phyloP scores from a whole-genome alignment of 2,329 filamentous ascomycete species.

The Aspergillus puulaauensis region DNA sequence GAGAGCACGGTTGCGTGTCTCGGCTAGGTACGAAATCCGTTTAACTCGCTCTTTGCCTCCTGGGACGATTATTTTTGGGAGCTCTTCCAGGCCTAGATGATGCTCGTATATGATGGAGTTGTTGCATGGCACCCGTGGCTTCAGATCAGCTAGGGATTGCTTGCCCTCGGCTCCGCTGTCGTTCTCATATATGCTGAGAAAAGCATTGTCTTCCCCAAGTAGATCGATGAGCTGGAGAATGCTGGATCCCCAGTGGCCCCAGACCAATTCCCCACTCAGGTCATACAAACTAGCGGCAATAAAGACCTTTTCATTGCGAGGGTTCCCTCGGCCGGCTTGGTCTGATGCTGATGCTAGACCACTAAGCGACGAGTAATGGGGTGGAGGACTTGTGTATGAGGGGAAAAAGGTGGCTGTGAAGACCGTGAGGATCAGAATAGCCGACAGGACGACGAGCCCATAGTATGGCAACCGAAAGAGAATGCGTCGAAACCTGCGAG shows the following conservation, averaged over 20 bases:
- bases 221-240: constrained; percentile 63
- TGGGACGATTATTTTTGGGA: constrained; percentile 62
- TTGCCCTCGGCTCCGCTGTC: constrained; percentile 60
- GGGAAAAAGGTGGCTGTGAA: constrained; percentile 51
- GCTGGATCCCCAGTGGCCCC: constrained; percentile 63
- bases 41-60: constrained; percentile 65
- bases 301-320: constrained; percentile 65
- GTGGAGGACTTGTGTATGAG: constrained; percentile 56
- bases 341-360: constrained; percentile 26
- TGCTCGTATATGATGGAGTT: constrained; percentile 60
- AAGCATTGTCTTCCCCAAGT: constrained; percentile 67
- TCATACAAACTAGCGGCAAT: constrained; percentile 73
- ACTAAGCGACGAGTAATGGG: constrained; percentile 48
- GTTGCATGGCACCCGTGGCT: constrained; percentile 48
- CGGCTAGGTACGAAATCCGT: constrained; percentile 69
- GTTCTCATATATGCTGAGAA: constrained; percentile 72
- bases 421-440: constrained; percentile 20
- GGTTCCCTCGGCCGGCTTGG: constrained; percentile 48
- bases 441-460: background rate
- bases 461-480: background rate
- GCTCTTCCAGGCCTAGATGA: constrained; percentile 54
- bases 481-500: background rate
- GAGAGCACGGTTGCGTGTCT: constrained; percentile 69
- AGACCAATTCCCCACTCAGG: constrained; percentile 57
- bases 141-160: constrained; percentile 55